These are phyloP conservation scores for Alternaria atra DNA, from an alignment of 2,329 filamentous ascomycete species.

Conservation along the genomic window DNA sequence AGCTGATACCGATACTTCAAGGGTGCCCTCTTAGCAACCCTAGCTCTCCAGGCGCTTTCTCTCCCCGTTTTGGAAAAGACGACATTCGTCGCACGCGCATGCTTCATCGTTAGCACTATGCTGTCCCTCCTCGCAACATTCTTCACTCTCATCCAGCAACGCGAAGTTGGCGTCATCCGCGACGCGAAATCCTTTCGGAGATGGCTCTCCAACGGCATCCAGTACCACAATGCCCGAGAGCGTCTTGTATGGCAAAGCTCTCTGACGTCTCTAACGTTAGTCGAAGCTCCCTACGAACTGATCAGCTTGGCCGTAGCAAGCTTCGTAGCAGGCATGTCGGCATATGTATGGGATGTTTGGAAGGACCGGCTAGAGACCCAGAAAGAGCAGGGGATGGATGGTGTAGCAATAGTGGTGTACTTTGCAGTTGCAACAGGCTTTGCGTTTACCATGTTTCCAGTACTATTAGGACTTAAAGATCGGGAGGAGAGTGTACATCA, in stretches of 20 bases:
- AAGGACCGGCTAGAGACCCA: conserved; percentile 8
- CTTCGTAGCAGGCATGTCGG: conserved; percentile 24
- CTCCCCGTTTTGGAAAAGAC: conserved; percentile 17
- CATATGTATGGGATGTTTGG: conserved; percentile 27
- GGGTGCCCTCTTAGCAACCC: conserved; percentile 28
- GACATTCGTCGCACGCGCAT: conserved; percentile 18
- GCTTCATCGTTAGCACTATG: conserved; percentile 21
- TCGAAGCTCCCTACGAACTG: conserved; percentile 31
- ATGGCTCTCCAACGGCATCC: conserved; percentile 30
- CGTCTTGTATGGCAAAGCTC: conserved; percentile 22
- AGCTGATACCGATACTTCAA: conserved; percentile 1
- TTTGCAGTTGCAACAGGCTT: conserved; percentile 18
- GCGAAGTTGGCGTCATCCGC: conserved; percentile 21
- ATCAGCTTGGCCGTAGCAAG: conserved; percentile 23
- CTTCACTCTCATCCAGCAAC: conserved; percentile 31
- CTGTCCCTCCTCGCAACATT: conserved; percentile 27
- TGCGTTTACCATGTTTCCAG: conserved; percentile 18
- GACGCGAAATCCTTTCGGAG: conserved; percentile 15
- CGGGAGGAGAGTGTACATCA: background rate
- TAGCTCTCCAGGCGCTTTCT: conserved; percentile 27
- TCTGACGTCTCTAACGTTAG: conserved; percentile 19
- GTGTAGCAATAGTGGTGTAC: conserved; percentile 12
- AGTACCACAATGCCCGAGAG: conserved; percentile 6
- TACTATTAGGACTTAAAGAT: conserved; percentile 15
- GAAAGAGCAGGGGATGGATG: background rate